phyloP scores from a whole-genome alignment of 1,284 basidiomycete genomes.

The Gymnopus androsaceus region DNA sequence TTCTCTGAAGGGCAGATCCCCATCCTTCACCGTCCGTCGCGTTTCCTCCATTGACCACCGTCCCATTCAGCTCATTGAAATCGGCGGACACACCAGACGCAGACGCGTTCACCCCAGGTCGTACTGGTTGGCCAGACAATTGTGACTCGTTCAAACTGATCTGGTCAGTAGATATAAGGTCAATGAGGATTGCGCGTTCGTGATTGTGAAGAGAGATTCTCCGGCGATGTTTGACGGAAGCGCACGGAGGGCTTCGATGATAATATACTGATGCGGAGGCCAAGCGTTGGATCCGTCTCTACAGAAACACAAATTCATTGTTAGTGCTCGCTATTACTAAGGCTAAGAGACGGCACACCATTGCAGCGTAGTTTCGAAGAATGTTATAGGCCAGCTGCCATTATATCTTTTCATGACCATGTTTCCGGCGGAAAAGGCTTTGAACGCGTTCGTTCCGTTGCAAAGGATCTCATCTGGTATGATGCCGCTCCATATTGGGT shows the following conservation, averaged over 20 bases:
- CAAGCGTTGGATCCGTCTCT: constrained; percentile 80
- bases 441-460: constrained; percentile 65
- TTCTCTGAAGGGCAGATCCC: constrained; percentile 62
- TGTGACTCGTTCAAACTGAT: constrained; percentile 66
- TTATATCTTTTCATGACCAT: constrained; percentile 83
- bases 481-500: constrained; percentile 87
- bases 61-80: constrained; percentile 58
- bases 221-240: constrained; percentile 70
- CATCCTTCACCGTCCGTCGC: constrained; percentile 66
- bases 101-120: constrained; percentile 52
- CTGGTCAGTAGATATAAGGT: constrained; percentile 73
- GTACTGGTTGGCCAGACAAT: constrained; percentile 68
- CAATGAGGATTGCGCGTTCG: constrained; percentile 56
- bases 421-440: constrained; percentile 73
- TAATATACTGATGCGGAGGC: constrained; percentile 88
- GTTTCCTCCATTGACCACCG: constrained; percentile 76
- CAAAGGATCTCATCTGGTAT: constrained; percentile 69
- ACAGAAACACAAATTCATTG: not conserved
- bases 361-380: constrained; percentile 69
- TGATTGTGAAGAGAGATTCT: constrained; percentile 49
- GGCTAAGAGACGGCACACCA: constrained; percentile 53
- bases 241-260: constrained; percentile 74
- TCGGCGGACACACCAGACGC: constrained; percentile 56
- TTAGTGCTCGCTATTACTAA: constrained; percentile 12
- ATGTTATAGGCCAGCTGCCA: constrained; percentile 76